Evolutionary conservation across 2,329 filamentous ascomycete species (phyloP).

Genomic region (Chrysoporthe austroafricana): DNA sequence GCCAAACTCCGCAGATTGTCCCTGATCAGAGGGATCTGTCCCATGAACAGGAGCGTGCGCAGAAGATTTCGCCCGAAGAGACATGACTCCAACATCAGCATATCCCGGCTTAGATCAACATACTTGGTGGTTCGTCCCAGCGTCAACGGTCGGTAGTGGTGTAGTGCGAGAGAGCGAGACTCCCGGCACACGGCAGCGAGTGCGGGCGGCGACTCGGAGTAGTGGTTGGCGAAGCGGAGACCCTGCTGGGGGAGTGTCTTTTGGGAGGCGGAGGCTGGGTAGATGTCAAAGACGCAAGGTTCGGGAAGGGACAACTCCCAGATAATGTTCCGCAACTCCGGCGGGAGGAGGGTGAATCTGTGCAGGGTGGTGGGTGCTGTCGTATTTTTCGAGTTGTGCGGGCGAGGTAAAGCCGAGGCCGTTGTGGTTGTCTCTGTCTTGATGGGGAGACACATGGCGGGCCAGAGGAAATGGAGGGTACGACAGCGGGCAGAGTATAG

Average conservation of each 20-base stretch:
- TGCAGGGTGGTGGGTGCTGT: constrained; percentile 31
- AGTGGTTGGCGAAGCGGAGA: constrained; percentile 52
- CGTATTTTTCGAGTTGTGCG: not conserved
- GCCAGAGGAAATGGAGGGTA: not conserved
- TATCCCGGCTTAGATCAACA: constrained; percentile 49
- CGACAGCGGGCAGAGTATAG: not conserved
- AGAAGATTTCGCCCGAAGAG: constrained; percentile 51
- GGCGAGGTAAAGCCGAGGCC: not conserved
- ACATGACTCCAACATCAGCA: constrained; percentile 52
- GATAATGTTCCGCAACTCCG: constrained; percentile 50
- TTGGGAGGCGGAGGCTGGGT: constrained; percentile 49
- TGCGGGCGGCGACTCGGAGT: constrained; percentile 49
- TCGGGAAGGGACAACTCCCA: constrained; percentile 51
- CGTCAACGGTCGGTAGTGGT: constrained; percentile 48
- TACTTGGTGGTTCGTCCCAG: constrained; percentile 52
- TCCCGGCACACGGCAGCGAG: constrained; percentile 50
- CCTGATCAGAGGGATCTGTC: constrained; percentile 49
- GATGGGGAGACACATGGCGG: not conserved
- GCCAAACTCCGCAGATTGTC: constrained; percentile 47
- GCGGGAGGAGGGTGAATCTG: constrained; percentile 42
- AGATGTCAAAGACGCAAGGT: constrained; percentile 50
- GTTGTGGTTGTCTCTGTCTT: not conserved
- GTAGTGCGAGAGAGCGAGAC: constrained; percentile 47
- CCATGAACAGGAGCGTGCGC: constrained; percentile 50
- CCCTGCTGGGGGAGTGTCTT: constrained; percentile 45